A percentile compares a stretch with the other conserved stretches of the same genome.
These are phyloP conservation scores for Teratosphaeria destructans DNA, from an alignment of 2,329 filamentous ascomycete genomes.

Conservation along the genomic window DNA sequence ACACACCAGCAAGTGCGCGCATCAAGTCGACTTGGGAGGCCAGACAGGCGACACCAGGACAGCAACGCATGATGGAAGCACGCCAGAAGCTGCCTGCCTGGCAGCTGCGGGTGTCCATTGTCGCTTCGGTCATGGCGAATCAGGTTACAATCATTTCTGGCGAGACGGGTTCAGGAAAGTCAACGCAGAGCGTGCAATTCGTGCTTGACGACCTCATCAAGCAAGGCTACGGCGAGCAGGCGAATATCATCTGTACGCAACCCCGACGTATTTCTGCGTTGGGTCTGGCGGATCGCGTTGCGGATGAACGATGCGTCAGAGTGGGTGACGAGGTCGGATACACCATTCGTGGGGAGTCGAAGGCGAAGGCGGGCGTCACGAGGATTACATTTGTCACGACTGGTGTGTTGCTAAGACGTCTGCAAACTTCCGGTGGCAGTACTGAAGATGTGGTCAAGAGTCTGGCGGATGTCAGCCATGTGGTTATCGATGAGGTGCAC, in stretches of 20 bases:
- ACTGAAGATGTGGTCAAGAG: conserved; percentile 72
- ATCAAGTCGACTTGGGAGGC: conserved; percentile 55
- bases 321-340: conserved; percentile 89
- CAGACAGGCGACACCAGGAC: conserved; percentile 53
- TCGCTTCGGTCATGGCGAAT: conserved; percentile 61
- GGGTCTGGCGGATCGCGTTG: conserved; percentile 85
- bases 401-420: conserved; percentile 75
- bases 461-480: conserved; percentile 81
- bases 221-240: conserved; percentile 60
- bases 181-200: conserved; percentile 93
- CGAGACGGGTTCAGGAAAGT: conserved; percentile 94
- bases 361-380: conserved; percentile 57
- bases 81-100: conserved; percentile 76
- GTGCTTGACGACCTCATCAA: conserved; percentile 82
- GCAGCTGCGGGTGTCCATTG: conserved; percentile 66
- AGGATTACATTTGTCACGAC: conserved; percentile 95
- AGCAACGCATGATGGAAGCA: conserved; percentile 64
- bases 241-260: conserved; percentile 92
- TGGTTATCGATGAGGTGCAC: conserved; percentile 94
- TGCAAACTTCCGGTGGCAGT: conserved; percentile 80
- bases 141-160: conserved; percentile 95
- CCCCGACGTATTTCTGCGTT: conserved; percentile 89
- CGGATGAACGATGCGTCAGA: conserved; percentile 72
- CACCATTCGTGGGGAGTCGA: conserved; percentile 81
- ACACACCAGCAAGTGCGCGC: conserved; percentile 48